These are phyloP conservation scores for Nephelium lappaceum DNA, from an alignment of 345 rosid species.

Conservation along the genomic window DNA sequence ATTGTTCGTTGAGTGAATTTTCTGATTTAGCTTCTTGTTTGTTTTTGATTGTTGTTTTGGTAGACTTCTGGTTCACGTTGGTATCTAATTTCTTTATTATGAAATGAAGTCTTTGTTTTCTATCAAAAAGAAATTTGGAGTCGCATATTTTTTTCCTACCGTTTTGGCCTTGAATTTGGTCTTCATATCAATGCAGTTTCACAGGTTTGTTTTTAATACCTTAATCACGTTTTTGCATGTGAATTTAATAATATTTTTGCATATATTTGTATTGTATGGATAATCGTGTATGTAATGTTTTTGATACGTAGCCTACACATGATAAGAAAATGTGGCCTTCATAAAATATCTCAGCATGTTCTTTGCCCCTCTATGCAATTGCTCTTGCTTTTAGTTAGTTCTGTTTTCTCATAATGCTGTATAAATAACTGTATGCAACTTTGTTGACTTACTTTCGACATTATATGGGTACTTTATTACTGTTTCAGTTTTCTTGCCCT, in stretches of 20 bases:
- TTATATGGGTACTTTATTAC: neutral
- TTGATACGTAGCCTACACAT: neutral
- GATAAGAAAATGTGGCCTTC: neutral
- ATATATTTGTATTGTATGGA: no score
- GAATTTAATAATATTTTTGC: neutral
- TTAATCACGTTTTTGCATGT: neutral
- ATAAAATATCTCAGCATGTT: neutral
- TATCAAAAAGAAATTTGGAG: no score
- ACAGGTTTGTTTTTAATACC: neutral
- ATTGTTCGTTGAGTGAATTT: no score
- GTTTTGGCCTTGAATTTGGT: neutral
- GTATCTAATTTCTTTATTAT: no score
- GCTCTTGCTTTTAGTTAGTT: neutral
- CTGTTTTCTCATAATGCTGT: neutral
- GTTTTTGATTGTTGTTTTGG: no score
- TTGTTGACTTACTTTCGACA: neutral
- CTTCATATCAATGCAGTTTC: neutral
- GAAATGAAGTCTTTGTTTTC: no score
- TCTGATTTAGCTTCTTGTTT: no score
- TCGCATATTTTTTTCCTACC: neutral
- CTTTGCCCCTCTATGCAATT: neutral
- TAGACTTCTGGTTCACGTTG: no score
- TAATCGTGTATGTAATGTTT: neutral
- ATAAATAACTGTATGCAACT: neutral
- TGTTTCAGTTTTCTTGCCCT: neutral